Evolutionary conservation across 768 basidiomycete species (phyloP).

Genomic region (Sistotremastrum niveocremeum): DNA sequence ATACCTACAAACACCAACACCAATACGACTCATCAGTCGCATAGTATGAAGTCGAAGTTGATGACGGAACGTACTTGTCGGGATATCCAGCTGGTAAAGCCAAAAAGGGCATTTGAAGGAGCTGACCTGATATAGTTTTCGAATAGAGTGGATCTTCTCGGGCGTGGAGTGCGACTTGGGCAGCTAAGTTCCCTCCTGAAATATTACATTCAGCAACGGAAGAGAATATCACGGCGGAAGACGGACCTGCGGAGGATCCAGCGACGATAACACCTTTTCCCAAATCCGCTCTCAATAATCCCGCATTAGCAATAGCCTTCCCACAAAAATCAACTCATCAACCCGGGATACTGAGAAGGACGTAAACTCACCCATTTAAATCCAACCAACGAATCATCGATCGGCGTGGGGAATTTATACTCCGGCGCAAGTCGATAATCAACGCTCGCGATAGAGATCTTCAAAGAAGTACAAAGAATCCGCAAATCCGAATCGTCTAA

Average conservation of each 20-base stretch:
- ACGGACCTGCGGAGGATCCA: conserved; percentile 8
- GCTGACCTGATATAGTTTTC: conserved; percentile 12
- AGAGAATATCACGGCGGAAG: too few species aligned
- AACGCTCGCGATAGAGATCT: conserved; percentile 9
- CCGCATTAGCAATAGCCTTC: conserved; percentile 5
- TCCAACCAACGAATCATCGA: conserved; percentile 12
- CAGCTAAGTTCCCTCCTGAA: conserved; percentile 12
- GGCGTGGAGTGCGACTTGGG: conserved; percentile 11
- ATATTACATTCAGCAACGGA: too few species aligned
- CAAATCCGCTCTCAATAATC: conserved; percentile 5
- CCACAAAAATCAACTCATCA: too few species aligned
- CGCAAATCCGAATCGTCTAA: conserved; percentile 1
- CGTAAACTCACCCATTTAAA: conserved; percentile 13
- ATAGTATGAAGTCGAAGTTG: too few species aligned
- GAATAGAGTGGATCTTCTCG: conserved; percentile 12
- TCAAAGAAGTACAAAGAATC: conserved; percentile 6
- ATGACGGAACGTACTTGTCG: conserved; percentile 9
- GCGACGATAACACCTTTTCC: conserved; percentile 14
- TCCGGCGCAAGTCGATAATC: conserved; percentile 13
- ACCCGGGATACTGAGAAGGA: background rate
- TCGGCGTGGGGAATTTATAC: conserved; percentile 10
- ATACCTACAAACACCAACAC: too few species aligned
- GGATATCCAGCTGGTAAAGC: conserved; percentile 11
- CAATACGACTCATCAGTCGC: too few species aligned
- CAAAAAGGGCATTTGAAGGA: conserved; percentile 11